Base-by-base conservation (phyloP, 2,329 filamentous ascomycete genomes). In the Ophiocordyceps sinensis region DNA sequence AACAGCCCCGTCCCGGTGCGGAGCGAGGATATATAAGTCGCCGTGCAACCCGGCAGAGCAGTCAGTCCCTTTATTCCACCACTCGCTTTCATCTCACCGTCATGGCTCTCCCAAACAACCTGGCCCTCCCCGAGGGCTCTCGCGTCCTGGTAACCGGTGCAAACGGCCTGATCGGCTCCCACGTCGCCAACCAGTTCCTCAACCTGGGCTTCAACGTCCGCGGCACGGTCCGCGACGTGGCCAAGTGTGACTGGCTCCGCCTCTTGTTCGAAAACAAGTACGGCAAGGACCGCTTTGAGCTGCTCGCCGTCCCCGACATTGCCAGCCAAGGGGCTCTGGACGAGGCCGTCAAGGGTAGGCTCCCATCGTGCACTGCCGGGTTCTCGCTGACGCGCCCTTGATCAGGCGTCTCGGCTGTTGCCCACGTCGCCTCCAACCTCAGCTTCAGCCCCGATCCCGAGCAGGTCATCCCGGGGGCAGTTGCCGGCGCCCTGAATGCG, bases 101-200 rank as follows among this genome's bases (percentile, higher is more conserved):
- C 32, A 35, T 35, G 32, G 32, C 15, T 10, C 15, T 15, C n/a
- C n/a, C n/a, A n/a, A n/a, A n/a, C n/a, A n/a, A n/a, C n/a, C n/a
- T 35, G 32, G 32, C 15, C 6, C 15, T 15, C 10, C n/a, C 32
- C 7, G 32, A 15, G 17, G 32, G 8, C 5, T 57, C 56, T 3
- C 47, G 45, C 35, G 51, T 70, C 26, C 59, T 71, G 4, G 59
- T 72, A 13, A 70, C 66, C 0, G 67, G 67, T 7, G 61, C 56
- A 2, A 70, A 61, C 38, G 66, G 67, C 29, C 68, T 62, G 46
- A 55, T 71, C 21, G 66, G 53, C 23, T 59, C 59, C 7, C 63
- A 71, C 36, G 51, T 67, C 4, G 51, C 55, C 28, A 49, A 63
- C n/a, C 50, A 61, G 13, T 52, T 71, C 11, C 55, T 71, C 15